Conservation (phyloP, 495 filamentous ascomycete species). For the Immersiella caudata region DNA sequence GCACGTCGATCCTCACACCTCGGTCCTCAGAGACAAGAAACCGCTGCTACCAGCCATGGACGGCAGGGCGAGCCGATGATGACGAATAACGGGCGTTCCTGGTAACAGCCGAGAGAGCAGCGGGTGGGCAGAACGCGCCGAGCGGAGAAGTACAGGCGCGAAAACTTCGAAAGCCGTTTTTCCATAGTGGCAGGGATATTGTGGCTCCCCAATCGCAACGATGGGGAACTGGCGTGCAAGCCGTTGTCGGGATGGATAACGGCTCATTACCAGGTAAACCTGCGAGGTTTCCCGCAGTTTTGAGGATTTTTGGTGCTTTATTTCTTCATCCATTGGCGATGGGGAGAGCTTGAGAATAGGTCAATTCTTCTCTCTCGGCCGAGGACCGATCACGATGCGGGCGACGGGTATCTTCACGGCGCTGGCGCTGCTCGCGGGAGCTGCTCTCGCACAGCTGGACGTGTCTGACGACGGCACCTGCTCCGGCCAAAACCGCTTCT, state of each 20-base stretch:
- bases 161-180: slow-evolving; percentile 16
- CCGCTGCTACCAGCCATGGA: not conserved
- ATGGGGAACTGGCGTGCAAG: not conserved
- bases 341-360: not conserved
- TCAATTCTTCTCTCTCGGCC: not conserved
- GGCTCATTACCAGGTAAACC: slow-evolving; percentile 12
- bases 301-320: not conserved
- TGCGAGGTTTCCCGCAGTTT: not conserved
- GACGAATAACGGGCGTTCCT: slow-evolving; percentile 9
- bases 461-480: slow-evolving; percentile 26
- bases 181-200: slow-evolving; percentile 21
- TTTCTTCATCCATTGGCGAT: not conserved
- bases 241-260: not conserved
- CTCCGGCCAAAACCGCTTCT: slow-evolving; percentile 15
- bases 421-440: slow-evolving; percentile 8
- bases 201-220: slow-evolving; percentile 11
- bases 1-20: not conserved
- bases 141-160: slow-evolving; percentile 20
- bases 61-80: slow-evolving; percentile 4
- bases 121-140: not conserved
- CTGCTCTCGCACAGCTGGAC: slow-evolving; percentile 19
- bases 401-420: slow-evolving; percentile 5
- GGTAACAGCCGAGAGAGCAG: slow-evolving; percentile 16
- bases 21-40: not conserved
- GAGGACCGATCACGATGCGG: slow-evolving; percentile 18